These are phyloP conservation scores for Gamarada debralockiae DNA, from an alignment of 495 filamentous ascomycete species.

Conservation along the genomic window DNA sequence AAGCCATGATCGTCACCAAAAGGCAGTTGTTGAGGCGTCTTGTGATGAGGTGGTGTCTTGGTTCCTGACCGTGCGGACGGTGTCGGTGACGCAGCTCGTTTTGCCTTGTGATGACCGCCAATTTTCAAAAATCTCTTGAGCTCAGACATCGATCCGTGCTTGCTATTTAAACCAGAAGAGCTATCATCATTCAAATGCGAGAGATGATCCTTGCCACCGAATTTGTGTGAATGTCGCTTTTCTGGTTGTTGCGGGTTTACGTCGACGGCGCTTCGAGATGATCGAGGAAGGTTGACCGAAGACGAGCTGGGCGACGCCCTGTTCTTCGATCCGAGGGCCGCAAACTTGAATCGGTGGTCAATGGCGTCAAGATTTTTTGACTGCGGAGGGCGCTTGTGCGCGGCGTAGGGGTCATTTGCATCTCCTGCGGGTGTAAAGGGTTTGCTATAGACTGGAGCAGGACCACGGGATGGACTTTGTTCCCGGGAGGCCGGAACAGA, in stretches of 20 bases:
- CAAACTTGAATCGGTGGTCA: slow-evolving; percentile 83
- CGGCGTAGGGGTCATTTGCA: slow-evolving; percentile 83
- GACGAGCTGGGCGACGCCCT: slow-evolving; percentile 38
- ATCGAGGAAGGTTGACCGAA: slow-evolving; percentile 35
- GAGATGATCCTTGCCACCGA: slow-evolving; percentile 42
- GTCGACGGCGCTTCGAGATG: slow-evolving; percentile 26
- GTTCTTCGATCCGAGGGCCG: slow-evolving; percentile 43
- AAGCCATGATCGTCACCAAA: slow-evolving; percentile 95
- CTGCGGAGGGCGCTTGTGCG: slow-evolving; percentile 73
- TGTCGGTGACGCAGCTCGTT: slow-evolving; percentile 58
- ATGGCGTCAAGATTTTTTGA: slow-evolving; percentile 62
- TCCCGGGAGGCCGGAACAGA: slow-evolving; percentile 64
- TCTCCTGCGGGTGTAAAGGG: slow-evolving; percentile 80
- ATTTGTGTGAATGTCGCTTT: slow-evolving; percentile 17
- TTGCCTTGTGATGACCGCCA: slow-evolving; percentile 61
- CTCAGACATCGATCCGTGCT: slow-evolving; percentile 87
- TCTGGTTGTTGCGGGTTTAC: slow-evolving; percentile 22
- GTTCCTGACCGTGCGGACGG: slow-evolving; percentile 48
- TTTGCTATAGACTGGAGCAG: slow-evolving; percentile 47
- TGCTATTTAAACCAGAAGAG: slow-evolving; percentile 35
- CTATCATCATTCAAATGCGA: slow-evolving; percentile 47
- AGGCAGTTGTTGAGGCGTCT: slow-evolving; percentile 63
- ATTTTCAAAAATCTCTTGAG: slow-evolving; percentile 89
- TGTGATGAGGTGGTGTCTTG: slow-evolving; percentile 53
- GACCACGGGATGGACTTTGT: slow-evolving; percentile 58